Evolutionary conservation across 805 yeast genomes (phyloP).

Genomic region (Clavispora vitiphila): DNA sequence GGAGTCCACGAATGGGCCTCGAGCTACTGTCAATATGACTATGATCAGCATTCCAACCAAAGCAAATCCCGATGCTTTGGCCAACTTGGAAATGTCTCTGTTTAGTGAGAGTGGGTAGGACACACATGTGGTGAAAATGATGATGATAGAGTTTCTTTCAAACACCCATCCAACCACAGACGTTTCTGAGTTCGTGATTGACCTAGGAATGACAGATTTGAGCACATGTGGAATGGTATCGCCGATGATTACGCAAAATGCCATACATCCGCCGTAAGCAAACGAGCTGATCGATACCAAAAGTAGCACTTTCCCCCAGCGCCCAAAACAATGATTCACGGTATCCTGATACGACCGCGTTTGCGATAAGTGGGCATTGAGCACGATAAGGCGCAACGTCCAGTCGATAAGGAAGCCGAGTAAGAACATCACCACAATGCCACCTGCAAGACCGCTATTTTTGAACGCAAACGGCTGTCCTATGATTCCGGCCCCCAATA

Average conservation of each 20-base stretch:
- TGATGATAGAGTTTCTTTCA: conserved; percentile 65
- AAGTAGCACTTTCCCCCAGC: conserved; percentile 59
- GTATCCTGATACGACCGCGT: conserved; percentile 80
- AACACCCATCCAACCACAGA: conserved; percentile 47
- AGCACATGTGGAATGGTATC: conserved; percentile 92
- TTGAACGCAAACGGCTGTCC: conserved; percentile 88
- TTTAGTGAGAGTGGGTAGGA: conserved; percentile 81
- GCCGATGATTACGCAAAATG: conserved; percentile 91
- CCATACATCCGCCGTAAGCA: conserved; percentile 93
- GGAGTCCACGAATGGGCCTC: conserved; percentile 61
- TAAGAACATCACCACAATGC: conserved; percentile 52
- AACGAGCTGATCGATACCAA: conserved; percentile 77
- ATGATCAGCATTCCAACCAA: conserved; percentile 78
- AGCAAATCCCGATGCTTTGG: conserved; percentile 84
- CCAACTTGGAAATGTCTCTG: conserved; percentile 76
- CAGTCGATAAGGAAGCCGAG: conserved; percentile 79
- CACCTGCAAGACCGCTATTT: conserved; percentile 76
- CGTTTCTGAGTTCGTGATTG: conserved; percentile 24
- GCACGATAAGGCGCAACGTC: conserved; percentile 75
- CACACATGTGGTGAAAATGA: conserved; percentile 61
- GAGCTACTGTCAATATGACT: conserved; percentile 62
- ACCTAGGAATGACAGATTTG: conserved; percentile 53
- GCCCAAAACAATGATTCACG: conserved; percentile 75
- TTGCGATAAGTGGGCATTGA: conserved; percentile 75
- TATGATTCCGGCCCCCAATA: conserved; percentile 92